A percentile compares a stretch with the other conserved stretches of the same genome.
Evolutionary conservation across 2,329 filamentous ascomycete species (phyloP).

Genomic region (Scedosporium dehoogii): DNA sequence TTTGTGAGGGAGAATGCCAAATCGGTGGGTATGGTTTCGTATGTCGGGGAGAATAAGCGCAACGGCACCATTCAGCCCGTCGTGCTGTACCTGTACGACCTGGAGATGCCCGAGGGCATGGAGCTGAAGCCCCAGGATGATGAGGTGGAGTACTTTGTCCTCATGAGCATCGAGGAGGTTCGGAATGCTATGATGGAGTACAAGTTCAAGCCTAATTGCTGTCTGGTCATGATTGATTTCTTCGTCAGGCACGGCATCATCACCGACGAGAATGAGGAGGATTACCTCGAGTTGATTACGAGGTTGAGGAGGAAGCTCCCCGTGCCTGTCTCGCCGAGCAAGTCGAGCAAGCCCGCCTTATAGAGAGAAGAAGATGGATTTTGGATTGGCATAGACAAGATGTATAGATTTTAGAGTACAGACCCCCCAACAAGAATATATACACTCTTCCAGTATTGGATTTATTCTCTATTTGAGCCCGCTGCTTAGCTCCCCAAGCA

Average conservation of each 20-base stretch:
- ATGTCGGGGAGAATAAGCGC: slow-evolving; percentile 9
- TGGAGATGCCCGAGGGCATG: slow-evolving; percentile 51
- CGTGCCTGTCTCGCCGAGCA: slow-evolving; percentile 17
- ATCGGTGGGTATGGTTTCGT: slow-evolving; percentile 23
- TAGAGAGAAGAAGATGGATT: background rate
- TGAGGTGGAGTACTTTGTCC: slow-evolving; percentile 67
- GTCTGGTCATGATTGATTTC: slow-evolving; percentile 70
- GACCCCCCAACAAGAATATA: too few species aligned
- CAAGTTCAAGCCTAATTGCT: slow-evolving; percentile 81
- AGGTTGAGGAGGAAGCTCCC: slow-evolving; percentile 34
- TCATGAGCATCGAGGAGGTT: slow-evolving; percentile 54
- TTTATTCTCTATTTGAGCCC: too few species aligned
- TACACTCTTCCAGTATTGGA: too few species aligned
- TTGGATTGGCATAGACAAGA: too few species aligned
- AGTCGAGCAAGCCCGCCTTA: background rate
- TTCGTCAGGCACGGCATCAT: slow-evolving; percentile 67
- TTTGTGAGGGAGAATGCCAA: slow-evolving; percentile 17
- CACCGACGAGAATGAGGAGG: slow-evolving; percentile 59
- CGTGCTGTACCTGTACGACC: slow-evolving; percentile 62
- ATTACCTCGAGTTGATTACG: slow-evolving; percentile 58
- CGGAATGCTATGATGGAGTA: slow-evolving; percentile 50
- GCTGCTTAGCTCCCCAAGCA: too few species aligned
- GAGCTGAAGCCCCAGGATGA: slow-evolving; percentile 61
- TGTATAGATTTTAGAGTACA: too few species aligned
- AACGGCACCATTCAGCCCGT: slow-evolving; percentile 23